Base-by-base conservation (phyloP, 768 basidiomycete genomes). In the Lactarius hatsudake region DNA sequence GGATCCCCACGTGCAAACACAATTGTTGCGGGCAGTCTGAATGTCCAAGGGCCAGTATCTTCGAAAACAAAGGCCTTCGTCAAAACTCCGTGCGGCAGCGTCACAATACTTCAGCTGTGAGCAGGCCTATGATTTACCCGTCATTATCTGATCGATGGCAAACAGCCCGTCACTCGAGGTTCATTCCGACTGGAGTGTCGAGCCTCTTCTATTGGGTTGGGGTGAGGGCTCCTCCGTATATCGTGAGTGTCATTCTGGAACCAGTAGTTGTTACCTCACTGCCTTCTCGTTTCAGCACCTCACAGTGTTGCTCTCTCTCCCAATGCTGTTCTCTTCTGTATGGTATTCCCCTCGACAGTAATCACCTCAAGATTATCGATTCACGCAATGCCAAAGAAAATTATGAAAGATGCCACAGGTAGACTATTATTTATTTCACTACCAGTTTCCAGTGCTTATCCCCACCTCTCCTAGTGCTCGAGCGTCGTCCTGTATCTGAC, bases 301-400 rank as follows among this genome's bases (percentile, higher is more conserved):
- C 73, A 86, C 32, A 81, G 79, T 66, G 81, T 83, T 18, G 75
- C 76, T 1, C 62, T 81, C 3, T 93, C 91, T 5, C 89, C 84
- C 38, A 91, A 88, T 71, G 76, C 80, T 59, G 75, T 78, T 13
- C 78, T 90, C 48, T 67, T 90, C 10, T 88, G 85, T 71, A 81
- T 83, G 9, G 69, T 83, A 5, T 81, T 87, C 20, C 68, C 69
- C 9, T 63, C 64, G 13, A 53, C 68, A 23, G 28, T 62, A 30
- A 45, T 34, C 28, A n/a, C 68, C 18, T 61, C 63, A 18, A 69
- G 55, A 54, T 56, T 71, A 32, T 43, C 64, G 13, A 38, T 71
- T 26, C 70, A 71, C 51, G 42, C 69, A 6, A 60, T 64, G 48
- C 70, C 70, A 23, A 63, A 60, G 43, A 62, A 18, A 17, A 26